Evolutionary conservation across 768 basidiomycete species (phyloP).

Genomic region (Boletus coccyginus): DNA sequence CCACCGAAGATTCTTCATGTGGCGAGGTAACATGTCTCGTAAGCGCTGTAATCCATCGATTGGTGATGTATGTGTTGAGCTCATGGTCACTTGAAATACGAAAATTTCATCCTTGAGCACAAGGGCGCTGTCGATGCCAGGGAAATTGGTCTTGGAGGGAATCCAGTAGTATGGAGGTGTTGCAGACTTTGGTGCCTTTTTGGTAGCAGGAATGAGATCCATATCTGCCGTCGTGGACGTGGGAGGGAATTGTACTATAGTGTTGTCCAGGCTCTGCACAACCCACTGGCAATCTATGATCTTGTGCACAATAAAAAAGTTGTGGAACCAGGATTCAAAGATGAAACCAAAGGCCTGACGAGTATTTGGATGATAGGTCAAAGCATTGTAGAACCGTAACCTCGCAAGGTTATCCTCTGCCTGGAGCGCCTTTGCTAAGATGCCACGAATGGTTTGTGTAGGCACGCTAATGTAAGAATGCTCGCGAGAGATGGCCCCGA

Average conservation of each 20-base stretch:
- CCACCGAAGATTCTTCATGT: not conserved
- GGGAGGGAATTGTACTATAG: too few species aligned
- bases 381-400: not conserved
- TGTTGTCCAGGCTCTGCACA: too few species aligned
- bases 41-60: not conserved
- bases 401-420: fast-evolving
- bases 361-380: not conserved
- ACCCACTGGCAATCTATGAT: too few species aligned
- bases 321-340: too few species aligned
- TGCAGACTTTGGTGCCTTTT: not conserved
- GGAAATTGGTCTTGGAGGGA: not conserved
- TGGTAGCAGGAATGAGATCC: not conserved
- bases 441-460: too few species aligned
- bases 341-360: not conserved
- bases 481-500: too few species aligned
- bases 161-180: not conserved
- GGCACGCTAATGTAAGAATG: too few species aligned
- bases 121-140: not conserved
- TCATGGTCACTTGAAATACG: not conserved
- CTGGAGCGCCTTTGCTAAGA: not conserved
- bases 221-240: too few species aligned
- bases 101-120: not conserved
- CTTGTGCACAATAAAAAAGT: too few species aligned
- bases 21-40: not conserved
- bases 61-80: fast-evolving